Evolutionary conservation across 345 rosid genomes (phyloP).

Genomic region (Arabidopsis thaliana): DNA sequence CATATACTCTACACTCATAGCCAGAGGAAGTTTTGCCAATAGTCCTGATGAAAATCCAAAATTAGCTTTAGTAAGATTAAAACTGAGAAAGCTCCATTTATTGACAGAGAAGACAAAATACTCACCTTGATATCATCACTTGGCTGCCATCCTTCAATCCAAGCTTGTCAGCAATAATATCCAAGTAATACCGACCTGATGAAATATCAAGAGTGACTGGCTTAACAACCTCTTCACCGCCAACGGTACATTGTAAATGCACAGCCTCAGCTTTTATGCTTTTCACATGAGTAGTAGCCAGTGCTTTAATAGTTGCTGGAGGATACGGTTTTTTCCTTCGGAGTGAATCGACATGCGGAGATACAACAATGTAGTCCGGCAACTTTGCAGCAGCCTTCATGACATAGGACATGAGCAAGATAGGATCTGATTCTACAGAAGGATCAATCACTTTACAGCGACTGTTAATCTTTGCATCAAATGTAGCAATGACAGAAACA

Average conservation of each 20-base stretch:
- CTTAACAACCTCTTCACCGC: slow-evolving; percentile 49
- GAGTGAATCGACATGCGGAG: slow-evolving; percentile 54
- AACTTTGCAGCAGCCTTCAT: slow-evolving; percentile 66
- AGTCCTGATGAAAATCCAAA: slow-evolving; percentile 54
- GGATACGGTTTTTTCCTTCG: slow-evolving; percentile 59
- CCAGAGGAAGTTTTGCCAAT: slow-evolving; percentile 77
- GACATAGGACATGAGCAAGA: slow-evolving; percentile 57
- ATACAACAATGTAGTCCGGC: slow-evolving; percentile 48
- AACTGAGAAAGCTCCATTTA: background rate
- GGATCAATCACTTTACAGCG: slow-evolving; percentile 68
- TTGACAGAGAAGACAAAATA: background rate
- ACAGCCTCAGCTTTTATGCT: slow-evolving; percentile 51
- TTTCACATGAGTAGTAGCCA: slow-evolving; percentile 41
- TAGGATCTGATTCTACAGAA: slow-evolving; percentile 59
- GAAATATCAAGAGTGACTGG: slow-evolving; percentile 56
- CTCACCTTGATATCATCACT: slow-evolving; percentile 72
- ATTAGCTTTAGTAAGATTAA: slow-evolving; percentile 2
- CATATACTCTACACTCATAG: slow-evolving; percentile 71
- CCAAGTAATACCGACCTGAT: slow-evolving; percentile 64
- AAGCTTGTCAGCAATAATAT: slow-evolving; percentile 64
- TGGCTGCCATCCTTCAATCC: slow-evolving; percentile 63
- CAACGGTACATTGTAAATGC: slow-evolving; percentile 53
- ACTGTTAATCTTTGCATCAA: slow-evolving; percentile 61
- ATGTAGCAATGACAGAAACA: slow-evolving; percentile 63
- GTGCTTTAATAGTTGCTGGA: slow-evolving; percentile 48